Base-by-base conservation (phyloP, 805 yeast genomes). In the Kluyveromyces lactis region DNA sequence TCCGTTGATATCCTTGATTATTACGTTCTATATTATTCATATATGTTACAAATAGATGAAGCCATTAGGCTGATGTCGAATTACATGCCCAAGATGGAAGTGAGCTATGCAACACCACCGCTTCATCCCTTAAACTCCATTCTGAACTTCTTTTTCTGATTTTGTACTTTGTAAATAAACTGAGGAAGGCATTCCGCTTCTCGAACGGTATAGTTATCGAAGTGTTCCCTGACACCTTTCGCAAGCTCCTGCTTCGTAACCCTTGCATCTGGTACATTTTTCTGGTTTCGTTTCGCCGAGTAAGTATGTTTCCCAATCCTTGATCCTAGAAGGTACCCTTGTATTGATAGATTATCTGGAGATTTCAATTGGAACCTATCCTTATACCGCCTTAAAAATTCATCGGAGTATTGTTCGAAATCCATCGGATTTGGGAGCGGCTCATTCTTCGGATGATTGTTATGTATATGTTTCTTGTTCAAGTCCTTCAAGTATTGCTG, bases 131-230 rank as follows among this genome's bases (percentile, higher is more conserved):
- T 49, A 44, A 67, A 66, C 38, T 60, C 64, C 60, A 67, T 52
- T 42, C 56, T 64, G 50, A 67, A 68, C 24, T 62, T 69, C 53
- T 62, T 64, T 43, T 69, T 71, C 51, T 84, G 85, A 53, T 86
- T 81, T 53, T 77, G 78, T 39, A 86, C 87, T 51, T 84, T 80
- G 64, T 90, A 92, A 40, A 92, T 68, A 56, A 90, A 92, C 52
- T 84, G 87, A 27, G 95, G 86, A 29, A 90, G 78, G 24, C 83
- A 77, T 51, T 90, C 97, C 42, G 81, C 77, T 54, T 90, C 98
- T 50, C 84, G 78, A 3, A 78, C 77, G 10, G 73, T 70, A 33
- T 68, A 69, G 7, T 62, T 50, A 46, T 70, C 51, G 50, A 89
- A 86, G 59, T 90, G 97, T 40, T 71, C 73, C 60, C 77, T 80